phyloP scores from a whole-genome alignment of 345 rosid species.

The Raphanus sativus region DNA sequence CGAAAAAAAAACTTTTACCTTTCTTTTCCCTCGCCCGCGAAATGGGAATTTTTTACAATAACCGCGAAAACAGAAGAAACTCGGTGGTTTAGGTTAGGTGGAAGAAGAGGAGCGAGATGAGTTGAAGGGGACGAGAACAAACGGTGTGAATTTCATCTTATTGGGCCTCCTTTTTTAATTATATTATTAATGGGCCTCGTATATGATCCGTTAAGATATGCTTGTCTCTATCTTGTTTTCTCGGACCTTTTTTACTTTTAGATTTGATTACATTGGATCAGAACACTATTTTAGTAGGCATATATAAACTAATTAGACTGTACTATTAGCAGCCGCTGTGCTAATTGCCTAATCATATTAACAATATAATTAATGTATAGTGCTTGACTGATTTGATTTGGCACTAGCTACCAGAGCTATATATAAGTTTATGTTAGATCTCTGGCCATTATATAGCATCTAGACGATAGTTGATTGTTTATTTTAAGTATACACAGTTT shows the following conservation, averaged over 20 bases:
- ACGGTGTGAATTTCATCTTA: slow-evolving; percentile 6
- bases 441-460: neutral
- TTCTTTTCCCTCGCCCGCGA: slow-evolving; percentile 23
- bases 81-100: neutral
- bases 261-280: neutral
- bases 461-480: neutral
- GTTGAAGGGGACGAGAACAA: neutral
- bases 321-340: slow-evolving; percentile 1
- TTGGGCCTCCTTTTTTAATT: neutral
- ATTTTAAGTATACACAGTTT: neutral
- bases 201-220: too few species aligned
- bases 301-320: neutral
- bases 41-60: slow-evolving; percentile 24
- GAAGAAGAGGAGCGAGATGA: neutral
- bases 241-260: neutral
- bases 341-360: neutral
- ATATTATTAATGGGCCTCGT: neutral
- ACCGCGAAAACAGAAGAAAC: slow-evolving; percentile 23
- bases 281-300: neutral
- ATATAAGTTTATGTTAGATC: neutral
- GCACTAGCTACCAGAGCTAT: neutral
- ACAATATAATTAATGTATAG: neutral
- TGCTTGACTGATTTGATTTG: neutral
- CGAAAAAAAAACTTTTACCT: slow-evolving; percentile 14
- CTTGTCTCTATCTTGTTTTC: too few species aligned